These are phyloP conservation scores for Phoma sp. DNA, from an alignment of 2,329 filamentous ascomycete genomes.

Conservation along the genomic window DNA sequence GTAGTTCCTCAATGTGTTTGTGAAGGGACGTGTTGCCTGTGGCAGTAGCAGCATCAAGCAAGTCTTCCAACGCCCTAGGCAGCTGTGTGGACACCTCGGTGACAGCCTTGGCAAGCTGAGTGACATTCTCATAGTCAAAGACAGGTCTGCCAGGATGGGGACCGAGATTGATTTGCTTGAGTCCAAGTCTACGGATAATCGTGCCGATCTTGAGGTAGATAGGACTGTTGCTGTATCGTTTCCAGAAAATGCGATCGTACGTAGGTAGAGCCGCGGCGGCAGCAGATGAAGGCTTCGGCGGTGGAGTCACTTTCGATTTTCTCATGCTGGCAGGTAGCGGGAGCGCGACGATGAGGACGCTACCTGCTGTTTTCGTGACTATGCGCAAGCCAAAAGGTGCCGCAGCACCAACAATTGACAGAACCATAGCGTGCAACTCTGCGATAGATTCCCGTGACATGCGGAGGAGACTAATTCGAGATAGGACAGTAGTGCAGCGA, in stretches of 20 bases:
- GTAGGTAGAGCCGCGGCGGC: not conserved
- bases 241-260: conserved; percentile 4
- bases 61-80: not conserved
- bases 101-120: conserved; percentile 6
- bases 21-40: not conserved
- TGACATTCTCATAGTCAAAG: not conserved
- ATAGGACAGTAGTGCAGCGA: not conserved
- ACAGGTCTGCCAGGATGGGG: not conserved
- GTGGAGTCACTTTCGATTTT: not conserved
- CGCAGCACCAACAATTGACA: not conserved
- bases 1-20: not conserved
- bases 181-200: conserved; percentile 5
- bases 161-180: conserved; percentile 6
- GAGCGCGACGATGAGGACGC: conserved; percentile 6
- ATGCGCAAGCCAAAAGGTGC: not conserved
- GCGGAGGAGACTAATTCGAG: not conserved
- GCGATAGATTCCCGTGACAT: not conserved
- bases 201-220: not conserved
- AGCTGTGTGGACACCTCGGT: not conserved
- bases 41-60: conserved; percentile 2
- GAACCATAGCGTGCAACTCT: not conserved
- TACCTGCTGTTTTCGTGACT: not conserved
- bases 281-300: not conserved
- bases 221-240: not conserved
- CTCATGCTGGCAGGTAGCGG: not conserved